Base-by-base conservation (phyloP, 306 rosid species). In the Malus orientalis region DNA sequence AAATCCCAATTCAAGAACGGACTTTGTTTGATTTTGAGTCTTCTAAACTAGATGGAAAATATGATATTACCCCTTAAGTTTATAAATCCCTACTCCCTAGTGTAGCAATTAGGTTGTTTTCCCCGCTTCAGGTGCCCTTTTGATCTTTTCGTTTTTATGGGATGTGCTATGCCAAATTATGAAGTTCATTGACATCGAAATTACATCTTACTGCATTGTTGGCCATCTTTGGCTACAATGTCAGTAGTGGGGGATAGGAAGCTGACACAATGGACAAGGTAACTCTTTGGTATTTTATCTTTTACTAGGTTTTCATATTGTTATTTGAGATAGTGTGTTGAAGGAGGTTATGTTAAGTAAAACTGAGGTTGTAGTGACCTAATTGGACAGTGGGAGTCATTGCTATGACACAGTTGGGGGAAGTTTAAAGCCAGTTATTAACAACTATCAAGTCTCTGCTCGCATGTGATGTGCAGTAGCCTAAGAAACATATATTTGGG, bases 131-230 rank as follows among this genome's bases (percentile, higher is more conserved):
- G 38, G 16, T 11, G 9, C 70, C n/a, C 51, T 29, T 44, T 69
- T 20, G 12, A 4, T 40, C 67, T 23, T 64, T 16, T 15, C 44
- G 11, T 57, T 66, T 13, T 73, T 36, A 13, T 25, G 44, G 58
- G 44, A 33, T 59, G 29, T 47, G 27, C 33, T 45, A 13, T 68
- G 79, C 73, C 59, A 67, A 75, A 54, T 27, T 55, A 25, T 47
- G 80, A 73, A 77, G 36, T 59, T 53, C 79, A 75, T 54, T 67
- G 45, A 74, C 70, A 73, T 84, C 36, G n/a, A 64, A 81, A 54
- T 45, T 40, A 70, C 74, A 42, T 36, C 65, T 33, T 59, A 73
- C 18, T 59, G 25, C 55, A 58, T 59, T 27, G 18, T 4, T 38
- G 38, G 22, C 38, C 64, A 72, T 38, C 23, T 33, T 55, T 36